These are phyloP conservation scores for Penicillium sp. DNA, from an alignment of 2,329 filamentous ascomycete genomes.

Conservation along the genomic window DNA sequence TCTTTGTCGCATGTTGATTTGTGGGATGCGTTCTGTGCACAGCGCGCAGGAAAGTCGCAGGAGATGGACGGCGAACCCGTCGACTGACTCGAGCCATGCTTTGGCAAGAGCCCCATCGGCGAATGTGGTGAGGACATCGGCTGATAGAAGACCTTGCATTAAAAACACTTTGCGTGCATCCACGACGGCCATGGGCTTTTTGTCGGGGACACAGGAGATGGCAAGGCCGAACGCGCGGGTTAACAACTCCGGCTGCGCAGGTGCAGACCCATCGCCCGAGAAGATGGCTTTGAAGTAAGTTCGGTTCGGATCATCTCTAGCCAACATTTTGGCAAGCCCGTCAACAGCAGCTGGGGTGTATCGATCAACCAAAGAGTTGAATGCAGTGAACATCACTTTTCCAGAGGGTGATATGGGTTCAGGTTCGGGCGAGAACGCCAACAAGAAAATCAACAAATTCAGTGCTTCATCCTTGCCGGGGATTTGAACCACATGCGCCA, in stretches of 20 bases:
- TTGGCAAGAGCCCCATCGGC: slow-evolving; percentile 71
- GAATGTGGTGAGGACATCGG: slow-evolving; percentile 79
- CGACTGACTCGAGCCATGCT: slow-evolving; percentile 77
- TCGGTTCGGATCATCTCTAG: slow-evolving; percentile 89
- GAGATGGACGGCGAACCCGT: slow-evolving; percentile 79
- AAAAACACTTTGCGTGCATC: slow-evolving; percentile 84
- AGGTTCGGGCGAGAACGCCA: slow-evolving; percentile 83
- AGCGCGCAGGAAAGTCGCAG: slow-evolving; percentile 72
- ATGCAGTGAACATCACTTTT: slow-evolving; percentile 72
- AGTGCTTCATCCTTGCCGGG: slow-evolving; percentile 83
- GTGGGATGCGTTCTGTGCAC: slow-evolving; percentile 58
- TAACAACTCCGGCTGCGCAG: slow-evolving; percentile 71
- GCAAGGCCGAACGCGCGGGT: slow-evolving; percentile 84
- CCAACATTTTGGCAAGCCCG: slow-evolving; percentile 83
- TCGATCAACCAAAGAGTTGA: slow-evolving; percentile 75
- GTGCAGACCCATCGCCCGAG: slow-evolving; percentile 63
- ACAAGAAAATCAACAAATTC: slow-evolving; percentile 80
- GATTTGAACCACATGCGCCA: slow-evolving; percentile 75
- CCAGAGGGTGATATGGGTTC: slow-evolving; percentile 58
- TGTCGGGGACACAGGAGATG: slow-evolving; percentile 78
- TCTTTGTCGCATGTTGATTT: slow-evolving; percentile 35
- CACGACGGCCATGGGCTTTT: slow-evolving; percentile 63
- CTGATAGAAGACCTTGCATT: slow-evolving; percentile 87
- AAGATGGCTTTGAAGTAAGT: slow-evolving; percentile 82
- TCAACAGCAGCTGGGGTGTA: slow-evolving; percentile 91